Evolutionary conservation across 164 flowering plant genomes (phyloP), one percentile per base, ranked within the genome.

Genomic region (Umbilicus rupestris): DNA sequence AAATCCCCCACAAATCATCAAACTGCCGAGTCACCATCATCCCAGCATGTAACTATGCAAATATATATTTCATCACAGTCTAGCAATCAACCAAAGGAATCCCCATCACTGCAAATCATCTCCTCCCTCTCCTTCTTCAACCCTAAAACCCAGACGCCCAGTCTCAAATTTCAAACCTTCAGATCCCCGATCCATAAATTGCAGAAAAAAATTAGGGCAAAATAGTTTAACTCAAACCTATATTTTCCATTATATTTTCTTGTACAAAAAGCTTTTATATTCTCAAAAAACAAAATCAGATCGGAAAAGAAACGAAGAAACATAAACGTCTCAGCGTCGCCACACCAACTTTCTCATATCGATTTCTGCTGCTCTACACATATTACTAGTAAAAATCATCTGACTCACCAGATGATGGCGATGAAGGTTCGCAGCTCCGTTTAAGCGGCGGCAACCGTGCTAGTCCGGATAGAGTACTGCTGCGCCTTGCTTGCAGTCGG

Each of bases 381-480:
- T n/a, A n/a, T n/a, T 55, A 55, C 33, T 55, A 55, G 33, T 55
- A 4, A 55, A 26, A 55, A 22, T 16, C 58, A 11, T 26, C 29
- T 26, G 3, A 26, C 33, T 12, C 33, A 1, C 26, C 28, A 5
- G 24, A 55, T 20, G 8, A 22, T 20, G 28, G 7, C 11, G 10
- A 7, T 2, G n/a, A n/a, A n/a, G 29, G 1, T 19, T 41, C 44
- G 44, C 12, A 41, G 44, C 44, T 41, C 44, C 12, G 2, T 41
- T 41, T 55, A 55, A 12, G 31, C 60, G 5, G 60, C 60, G 28
- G 60, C 60, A 22, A 55, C 60, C 16, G 60, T 55, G 60, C 60
- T 55, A 28, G 60, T 55, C 9, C 60, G 33, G 19, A 55, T 55
- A 17, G 60, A 55, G 60, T 55, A 55, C 19, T 55, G 28, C 33